Evolutionary conservation across 805 yeast species (phyloP).

Genomic region (Wickerhamomyces kurtzmanii): DNA sequence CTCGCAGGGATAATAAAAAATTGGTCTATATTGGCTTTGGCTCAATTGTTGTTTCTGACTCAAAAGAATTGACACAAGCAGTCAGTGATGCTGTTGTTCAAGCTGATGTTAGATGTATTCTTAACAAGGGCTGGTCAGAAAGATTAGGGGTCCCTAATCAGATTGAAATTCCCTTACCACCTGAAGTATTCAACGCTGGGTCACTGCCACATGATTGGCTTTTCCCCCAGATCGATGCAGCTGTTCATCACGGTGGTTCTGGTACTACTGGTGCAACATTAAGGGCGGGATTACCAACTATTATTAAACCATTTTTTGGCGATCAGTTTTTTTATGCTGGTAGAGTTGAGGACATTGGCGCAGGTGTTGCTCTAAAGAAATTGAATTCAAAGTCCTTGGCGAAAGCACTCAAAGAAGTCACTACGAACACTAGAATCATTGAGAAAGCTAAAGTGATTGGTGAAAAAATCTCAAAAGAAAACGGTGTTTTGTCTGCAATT

Average conservation of each 20-base stretch:
- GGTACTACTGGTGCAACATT: conserved; percentile 94
- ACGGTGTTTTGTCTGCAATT: conserved; percentile 75
- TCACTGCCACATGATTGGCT: conserved; percentile 90
- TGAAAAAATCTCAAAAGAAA: conserved; percentile 53
- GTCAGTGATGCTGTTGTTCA: conserved; percentile 69
- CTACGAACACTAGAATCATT: conserved; percentile 56
- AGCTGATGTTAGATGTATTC: conserved; percentile 77
- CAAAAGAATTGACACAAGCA: conserved; percentile 67
- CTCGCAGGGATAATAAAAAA: conserved; percentile 51
- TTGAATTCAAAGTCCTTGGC: conserved; percentile 55
- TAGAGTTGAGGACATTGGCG: conserved; percentile 83
- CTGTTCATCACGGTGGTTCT: conserved; percentile 96
- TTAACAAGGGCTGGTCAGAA: conserved; percentile 95
- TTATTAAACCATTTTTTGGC: conserved; percentile 91
- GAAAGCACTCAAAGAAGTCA: conserved; percentile 60
- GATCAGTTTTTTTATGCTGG: conserved; percentile 91
- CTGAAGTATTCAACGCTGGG: conserved; percentile 59
- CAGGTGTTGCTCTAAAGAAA: conserved; percentile 62
- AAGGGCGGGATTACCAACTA: conserved; percentile 79
- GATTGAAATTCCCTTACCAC: conserved; percentile 44
- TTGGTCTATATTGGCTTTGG: conserved; percentile 93
- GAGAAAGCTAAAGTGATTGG: conserved; percentile 60
- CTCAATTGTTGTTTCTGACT: conserved; percentile 83
- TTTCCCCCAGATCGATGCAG: conserved; percentile 81
- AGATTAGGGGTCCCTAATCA: conserved; percentile 32